Evolutionary conservation across 768 basidiomycete genomes (phyloP).

Genomic region (Tulasnella calospora): DNA sequence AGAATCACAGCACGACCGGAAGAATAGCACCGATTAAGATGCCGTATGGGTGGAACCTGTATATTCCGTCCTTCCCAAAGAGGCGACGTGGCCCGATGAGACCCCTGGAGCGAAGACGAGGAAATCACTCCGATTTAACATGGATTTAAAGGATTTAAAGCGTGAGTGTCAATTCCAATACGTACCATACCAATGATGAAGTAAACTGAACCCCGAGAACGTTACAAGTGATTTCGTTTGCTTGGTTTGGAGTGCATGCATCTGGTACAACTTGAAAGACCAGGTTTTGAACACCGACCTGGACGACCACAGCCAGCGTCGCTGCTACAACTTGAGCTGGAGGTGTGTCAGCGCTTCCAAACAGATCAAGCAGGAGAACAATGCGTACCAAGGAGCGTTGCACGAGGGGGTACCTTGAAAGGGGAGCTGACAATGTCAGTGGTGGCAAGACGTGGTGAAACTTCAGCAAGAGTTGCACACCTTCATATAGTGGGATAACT

Average conservation of each 20-base stretch:
- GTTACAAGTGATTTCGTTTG: conserved; percentile 40
- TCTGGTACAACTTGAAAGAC: conserved; percentile 39
- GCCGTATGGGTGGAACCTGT: conserved; percentile 41
- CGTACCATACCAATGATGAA: conserved; percentile 43
- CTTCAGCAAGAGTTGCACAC: not conserved
- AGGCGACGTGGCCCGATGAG: conserved; percentile 43
- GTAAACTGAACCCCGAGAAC: conserved; percentile 39
- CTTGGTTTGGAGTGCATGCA: conserved; percentile 38
- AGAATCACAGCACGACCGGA: conserved; percentile 43
- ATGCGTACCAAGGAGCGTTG: conserved; percentile 37
- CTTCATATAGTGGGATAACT: not conserved
- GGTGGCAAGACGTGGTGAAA: not conserved
- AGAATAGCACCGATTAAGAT: conserved; percentile 40
- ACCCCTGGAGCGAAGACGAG: conserved; percentile 35
- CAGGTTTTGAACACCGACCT: conserved; percentile 40
- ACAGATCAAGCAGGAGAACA: not conserved
- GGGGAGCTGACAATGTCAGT: conserved; percentile 35
- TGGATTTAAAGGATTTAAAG: conserved; percentile 29
- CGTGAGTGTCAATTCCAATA: not conserved
- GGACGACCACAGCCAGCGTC: conserved; percentile 37
- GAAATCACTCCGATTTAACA: not conserved
- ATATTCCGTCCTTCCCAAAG: conserved; percentile 40
- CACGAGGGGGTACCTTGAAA: conserved; percentile 47
- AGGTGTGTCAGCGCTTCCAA: conserved; percentile 24
- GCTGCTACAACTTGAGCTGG: conserved; percentile 40